Evolutionary conservation across 2,329 filamentous ascomycete species (phyloP).

Genomic region (Aspergillus tubingensis): DNA sequence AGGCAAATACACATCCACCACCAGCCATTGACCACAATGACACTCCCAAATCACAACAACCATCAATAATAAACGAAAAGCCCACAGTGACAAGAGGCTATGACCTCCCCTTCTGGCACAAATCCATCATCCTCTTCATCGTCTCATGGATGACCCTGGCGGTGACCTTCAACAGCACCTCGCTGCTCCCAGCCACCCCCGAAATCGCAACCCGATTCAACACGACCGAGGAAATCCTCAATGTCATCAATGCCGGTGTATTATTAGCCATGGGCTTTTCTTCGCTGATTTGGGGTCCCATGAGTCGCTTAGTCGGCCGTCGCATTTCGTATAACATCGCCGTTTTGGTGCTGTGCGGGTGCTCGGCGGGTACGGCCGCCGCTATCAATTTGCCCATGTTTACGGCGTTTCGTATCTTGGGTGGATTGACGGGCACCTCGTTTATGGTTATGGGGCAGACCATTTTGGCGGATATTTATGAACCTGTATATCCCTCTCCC

Average conservation of each 20-base stretch:
- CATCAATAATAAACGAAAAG: no score
- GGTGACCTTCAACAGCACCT: slow-evolving; percentile 47
- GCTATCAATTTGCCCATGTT: slow-evolving; percentile 37
- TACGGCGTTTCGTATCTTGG: slow-evolving; percentile 38
- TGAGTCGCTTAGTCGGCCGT: slow-evolving; percentile 34
- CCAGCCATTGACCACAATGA: no score
- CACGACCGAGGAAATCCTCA: slow-evolving; percentile 38
- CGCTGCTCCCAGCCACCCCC: slow-evolving; percentile 41
- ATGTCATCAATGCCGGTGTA: slow-evolving; percentile 42
- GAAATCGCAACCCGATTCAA: slow-evolving; percentile 44
- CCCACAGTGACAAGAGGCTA: slow-evolving; percentile 19
- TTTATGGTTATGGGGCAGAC: slow-evolving; percentile 46
- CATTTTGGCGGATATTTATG: slow-evolving; percentile 42
- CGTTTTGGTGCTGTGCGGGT: slow-evolving; percentile 35
- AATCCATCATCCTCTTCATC: slow-evolving; percentile 45
- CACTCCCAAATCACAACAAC: no score
- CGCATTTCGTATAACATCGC: slow-evolving; percentile 36
- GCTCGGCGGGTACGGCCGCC: slow-evolving; percentile 35
- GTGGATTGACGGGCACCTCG: slow-evolving; percentile 41
- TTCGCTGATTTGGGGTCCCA: slow-evolving; percentile 39
- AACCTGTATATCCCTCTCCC: slow-evolving; percentile 29
- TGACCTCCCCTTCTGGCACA: slow-evolving; percentile 38
- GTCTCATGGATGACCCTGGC: slow-evolving; percentile 47
- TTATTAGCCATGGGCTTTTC: slow-evolving; percentile 43
- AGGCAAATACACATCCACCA: no score